phyloP scores from a whole-genome alignment of 1,139 yeast genomes.

The Suhomyces bolitotheri region DNA sequence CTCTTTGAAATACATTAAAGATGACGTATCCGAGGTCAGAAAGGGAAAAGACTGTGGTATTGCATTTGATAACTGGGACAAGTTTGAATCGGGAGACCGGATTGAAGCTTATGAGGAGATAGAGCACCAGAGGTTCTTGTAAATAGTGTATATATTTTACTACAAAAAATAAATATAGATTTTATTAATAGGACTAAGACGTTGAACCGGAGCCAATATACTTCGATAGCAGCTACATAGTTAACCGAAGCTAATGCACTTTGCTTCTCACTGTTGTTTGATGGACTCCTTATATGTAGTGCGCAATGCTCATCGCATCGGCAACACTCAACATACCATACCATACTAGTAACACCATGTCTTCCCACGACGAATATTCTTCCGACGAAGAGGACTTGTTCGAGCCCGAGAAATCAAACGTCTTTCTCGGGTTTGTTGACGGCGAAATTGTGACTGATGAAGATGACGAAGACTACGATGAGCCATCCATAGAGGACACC shows the following conservation, averaged over 20 bases:
- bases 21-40: slow-evolving; percentile 72
- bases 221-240: no score
- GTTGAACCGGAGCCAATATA: no score
- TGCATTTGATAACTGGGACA: slow-evolving; percentile 69
- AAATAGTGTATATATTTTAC: slow-evolving; percentile 12
- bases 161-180: no score
- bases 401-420: slow-evolving; percentile 28
- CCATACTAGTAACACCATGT: slow-evolving; percentile 18
- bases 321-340: no score
- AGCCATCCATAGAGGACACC: slow-evolving; percentile 66
- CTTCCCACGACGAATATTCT: slow-evolving; percentile 41
- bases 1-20: slow-evolving; percentile 80
- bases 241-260: no score
- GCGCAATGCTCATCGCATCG: no score
- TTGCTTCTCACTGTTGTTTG: no score
- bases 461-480: slow-evolving; percentile 17
- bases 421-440: slow-evolving; percentile 67
- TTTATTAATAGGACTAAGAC: no score
- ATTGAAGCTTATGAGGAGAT: slow-evolving; percentile 75
- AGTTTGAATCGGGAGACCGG: slow-evolving; percentile 72
- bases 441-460: slow-evolving; percentile 31
- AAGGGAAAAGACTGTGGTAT: slow-evolving; percentile 93
- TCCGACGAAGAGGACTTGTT: slow-evolving; percentile 43
- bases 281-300: no score
- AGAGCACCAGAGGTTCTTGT: slow-evolving; percentile 67